Percentiles rank a stretch among this genome's conserved stretches.
phyloP scores from a whole-genome alignment of 106 monocot genomes.

The Xerophyta viscosa region DNA sequence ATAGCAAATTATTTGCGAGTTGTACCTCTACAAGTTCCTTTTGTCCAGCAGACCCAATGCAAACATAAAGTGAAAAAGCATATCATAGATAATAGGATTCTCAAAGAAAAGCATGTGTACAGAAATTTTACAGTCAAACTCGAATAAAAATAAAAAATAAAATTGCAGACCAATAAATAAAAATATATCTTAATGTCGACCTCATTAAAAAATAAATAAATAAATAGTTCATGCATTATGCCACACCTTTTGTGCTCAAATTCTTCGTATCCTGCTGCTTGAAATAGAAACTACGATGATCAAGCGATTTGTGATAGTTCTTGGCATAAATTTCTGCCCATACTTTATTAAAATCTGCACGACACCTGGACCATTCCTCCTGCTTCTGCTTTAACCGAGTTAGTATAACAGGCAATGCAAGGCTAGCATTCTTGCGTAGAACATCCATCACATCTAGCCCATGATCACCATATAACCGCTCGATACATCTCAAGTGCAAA shows the following conservation, averaged over 20 bases:
- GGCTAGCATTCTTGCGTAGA: slow-evolving; percentile 72
- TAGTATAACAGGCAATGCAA: slow-evolving; percentile 85
- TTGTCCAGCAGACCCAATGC: too few relatives aligned
- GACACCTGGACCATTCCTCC: slow-evolving; percentile 96
- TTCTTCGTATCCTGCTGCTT: slow-evolving; percentile 95
- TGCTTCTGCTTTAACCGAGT: slow-evolving; percentile 97
- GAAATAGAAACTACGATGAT: slow-evolving; percentile 96
- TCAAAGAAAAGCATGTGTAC: too few relatives aligned
- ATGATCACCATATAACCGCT: slow-evolving; percentile 93
- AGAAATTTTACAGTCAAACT: too few relatives aligned
- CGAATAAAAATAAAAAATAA: too few relatives aligned
- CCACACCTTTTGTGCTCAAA: slow-evolving; percentile 85
- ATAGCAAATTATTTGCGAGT: too few relatives aligned
- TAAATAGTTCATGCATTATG: neutral
- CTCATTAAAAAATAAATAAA: too few relatives aligned
- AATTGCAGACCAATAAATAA: too few relatives aligned
- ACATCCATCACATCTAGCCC: slow-evolving; percentile 95
- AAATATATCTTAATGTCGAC: too few relatives aligned
- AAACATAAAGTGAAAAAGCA: too few relatives aligned
- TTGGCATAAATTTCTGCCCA: slow-evolving; percentile 98
- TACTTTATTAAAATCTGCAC: slow-evolving; percentile 94
- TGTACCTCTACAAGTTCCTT: too few relatives aligned
- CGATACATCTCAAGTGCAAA: slow-evolving; percentile 91
- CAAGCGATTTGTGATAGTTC: slow-evolving; percentile 97
- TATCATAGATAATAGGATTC: too few relatives aligned